Conservation (phyloP, 2,329 filamentous ascomycete genomes). For the Rutstroemia sp. region DNA sequence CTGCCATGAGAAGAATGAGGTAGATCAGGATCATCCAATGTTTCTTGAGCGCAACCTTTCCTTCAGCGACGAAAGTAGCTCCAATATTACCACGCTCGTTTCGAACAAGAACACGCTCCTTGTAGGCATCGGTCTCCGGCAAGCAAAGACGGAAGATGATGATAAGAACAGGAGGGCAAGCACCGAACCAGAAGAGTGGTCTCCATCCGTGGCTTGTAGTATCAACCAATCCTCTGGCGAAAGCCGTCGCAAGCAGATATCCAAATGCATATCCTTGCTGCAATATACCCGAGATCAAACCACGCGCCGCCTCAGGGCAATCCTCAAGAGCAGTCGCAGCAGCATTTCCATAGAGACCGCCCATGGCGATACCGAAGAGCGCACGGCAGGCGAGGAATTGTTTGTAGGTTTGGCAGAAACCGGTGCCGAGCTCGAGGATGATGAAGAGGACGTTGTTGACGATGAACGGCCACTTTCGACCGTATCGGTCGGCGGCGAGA, state of each 20-base stretch:
- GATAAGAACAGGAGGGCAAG: conserved; percentile 70
- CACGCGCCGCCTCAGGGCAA: conserved; percentile 43
- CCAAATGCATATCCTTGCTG: conserved; percentile 79
- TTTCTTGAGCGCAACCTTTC: conserved; percentile 66
- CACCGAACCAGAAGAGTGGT: conserved; percentile 84
- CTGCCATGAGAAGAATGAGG: conserved; percentile 79
- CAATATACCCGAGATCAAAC: conserved; percentile 73
- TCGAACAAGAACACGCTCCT: conserved; percentile 57
- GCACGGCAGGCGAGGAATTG: conserved; percentile 65
- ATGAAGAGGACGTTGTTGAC: conserved; percentile 69
- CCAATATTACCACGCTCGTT: conserved; percentile 52
- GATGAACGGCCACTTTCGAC: conserved; percentile 75
- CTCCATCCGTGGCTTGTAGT: conserved; percentile 77
- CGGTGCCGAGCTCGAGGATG: conserved; percentile 63
- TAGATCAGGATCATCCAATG: conserved; percentile 80
- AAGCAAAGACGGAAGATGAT: conserved; percentile 72
- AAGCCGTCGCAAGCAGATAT: conserved; percentile 68
- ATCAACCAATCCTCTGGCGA: conserved; percentile 59
- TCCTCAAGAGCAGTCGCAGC: conserved; percentile 71
- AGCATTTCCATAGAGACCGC: conserved; percentile 71
- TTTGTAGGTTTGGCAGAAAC: conserved; percentile 62
- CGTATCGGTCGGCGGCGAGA: conserved; percentile 69
- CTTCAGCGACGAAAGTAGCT: conserved; percentile 65
- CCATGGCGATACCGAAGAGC: conserved; percentile 76
- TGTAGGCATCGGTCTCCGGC: conserved; percentile 71